Percentiles rank a stretch among this genome's conserved stretches.
These are phyloP conservation scores for Flaveria ramosissima DNA, from an alignment of 129 eudicot species.

Conservation along the genomic window DNA sequence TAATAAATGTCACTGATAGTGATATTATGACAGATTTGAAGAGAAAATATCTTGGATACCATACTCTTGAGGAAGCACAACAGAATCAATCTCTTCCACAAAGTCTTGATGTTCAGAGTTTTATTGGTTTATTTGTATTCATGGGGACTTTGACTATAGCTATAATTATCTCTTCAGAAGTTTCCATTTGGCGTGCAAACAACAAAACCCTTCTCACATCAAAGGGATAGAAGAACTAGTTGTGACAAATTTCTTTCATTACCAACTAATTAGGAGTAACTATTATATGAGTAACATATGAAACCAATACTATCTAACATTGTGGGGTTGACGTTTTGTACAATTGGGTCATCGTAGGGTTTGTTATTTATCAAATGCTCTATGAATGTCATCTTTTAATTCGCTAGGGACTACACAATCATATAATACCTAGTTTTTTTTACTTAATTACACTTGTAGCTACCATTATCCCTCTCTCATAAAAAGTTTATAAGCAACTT, in stretches of 20 bases:
- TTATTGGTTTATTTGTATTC: constrained; percentile 15
- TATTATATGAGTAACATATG: neutral
- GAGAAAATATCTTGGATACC: constrained; percentile 9
- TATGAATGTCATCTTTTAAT: too few relatives aligned
- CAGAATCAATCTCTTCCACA: constrained; percentile 7
- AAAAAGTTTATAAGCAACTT: too few relatives aligned
- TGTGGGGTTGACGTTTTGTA: neutral
- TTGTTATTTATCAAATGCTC: too few relatives aligned
- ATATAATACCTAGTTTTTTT: too few relatives aligned
- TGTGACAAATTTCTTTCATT: neutral
- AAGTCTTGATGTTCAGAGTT: constrained; percentile 30
- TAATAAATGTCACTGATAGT: constrained; percentile 21
- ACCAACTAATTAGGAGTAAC: neutral
- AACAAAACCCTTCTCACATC: neutral
- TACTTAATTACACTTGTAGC: too few relatives aligned
- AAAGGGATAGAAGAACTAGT: neutral
- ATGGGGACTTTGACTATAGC: constrained; percentile 9
- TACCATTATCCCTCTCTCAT: too few relatives aligned
- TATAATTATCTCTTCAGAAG: neutral
- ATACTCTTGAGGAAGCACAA: neutral
- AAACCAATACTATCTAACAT: neutral
- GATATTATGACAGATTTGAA: constrained; percentile 5
- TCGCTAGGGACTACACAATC: too few relatives aligned
- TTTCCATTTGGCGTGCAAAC: neutral
- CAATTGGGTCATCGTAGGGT: too few relatives aligned